Evolutionary conservation across 352 stramenopile species (phyloP), one percentile per base, ranked within the genome.

Genomic region (Phytophthora pluvialis): DNA sequence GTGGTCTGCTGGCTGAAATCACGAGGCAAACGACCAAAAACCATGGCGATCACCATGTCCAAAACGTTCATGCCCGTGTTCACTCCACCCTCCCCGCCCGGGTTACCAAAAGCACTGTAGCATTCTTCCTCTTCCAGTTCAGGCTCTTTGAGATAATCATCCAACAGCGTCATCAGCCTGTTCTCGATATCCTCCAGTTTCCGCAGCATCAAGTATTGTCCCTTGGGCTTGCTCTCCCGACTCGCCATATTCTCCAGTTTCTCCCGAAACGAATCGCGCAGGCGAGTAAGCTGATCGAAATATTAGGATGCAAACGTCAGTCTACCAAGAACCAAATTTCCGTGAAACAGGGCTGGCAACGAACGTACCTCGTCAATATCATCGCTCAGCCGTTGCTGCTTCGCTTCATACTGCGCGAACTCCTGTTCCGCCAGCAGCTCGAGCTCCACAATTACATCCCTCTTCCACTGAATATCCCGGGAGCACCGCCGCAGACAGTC

Each of bases 31-130:
- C 88, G 88, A 4, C 80, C 76, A 57, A 95, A 95, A 4, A 94
- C 64, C 88, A 95, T 95, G 13, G 84, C 86, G 7, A 95, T 73
- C 32, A 95, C 78, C 86, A 94, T 95, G 54, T 95, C 88, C 39
- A 95, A 63, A 40, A 95, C 84, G 59, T 92, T 94, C 81, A 89
- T 88, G n/a, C 64, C 63, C 10, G 67, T 64, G 38, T 62, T 66
- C 12, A 73, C 61, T 1, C 70, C 70, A 36, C 51, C 49, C 56
- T 72, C 49, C 29, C 59, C 59, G 1, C 58, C 57, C 4, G 45
- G 53, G 18, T 58, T 55, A 36, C 65, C 72, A 70, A 84, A 83
- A 13, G 80, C 77, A 10, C 75, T 70, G 36, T 72, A 75, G 53
- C 76, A 80, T 52, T 85, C 79, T 57, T 67, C 60, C 50, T 81